Base-by-base conservation (phyloP, 1,139 yeast genomes). In the Suhomyces terraborum region DNA sequence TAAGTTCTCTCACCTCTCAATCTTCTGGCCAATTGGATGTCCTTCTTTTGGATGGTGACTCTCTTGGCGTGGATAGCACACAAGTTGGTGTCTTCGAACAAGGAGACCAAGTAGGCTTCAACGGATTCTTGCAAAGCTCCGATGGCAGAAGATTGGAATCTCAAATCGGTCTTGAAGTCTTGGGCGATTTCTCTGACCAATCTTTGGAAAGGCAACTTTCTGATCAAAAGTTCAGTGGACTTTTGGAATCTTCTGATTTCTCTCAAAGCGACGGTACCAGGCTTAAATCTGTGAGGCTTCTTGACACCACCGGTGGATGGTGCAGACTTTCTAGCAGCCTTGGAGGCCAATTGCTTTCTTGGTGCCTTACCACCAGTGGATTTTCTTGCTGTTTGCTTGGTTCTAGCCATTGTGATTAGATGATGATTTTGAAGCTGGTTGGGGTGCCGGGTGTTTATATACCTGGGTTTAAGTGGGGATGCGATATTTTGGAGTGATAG, bases 231-330 rank as follows among this genome's bases (percentile, higher is more conserved):
- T 76, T 91, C 98, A 64, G 97, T 91, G 54, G 96, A 87, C 77
- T 91, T 91, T 80, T 91, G 97, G 83, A 91, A 91, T 80, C 97
- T 88, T 85, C 97, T 88, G 67, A 91, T 91, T 80, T 91, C 98
- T 86, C 97, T 91, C 69, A 91, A 86, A 62, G 98, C 98, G 66
- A 91, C 97, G 66, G 97, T 91, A 89, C 98, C 98, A 73, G 98
- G 98, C 93, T 89, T 91, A 80, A 89, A 91, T 86, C 98, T 88
- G 88, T 91, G 98, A 59, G 97, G 97, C 82, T 91, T 91, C 91
- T 91, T 91, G 69, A 91, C 97, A 84, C 97, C 98, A 71, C 97
- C 97, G 55, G 96, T 83, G 53, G 96, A 79, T 78, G 95, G 93
- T 48, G 97, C 97, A 45, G 98, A 89, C 77, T 91, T 91, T 83